Conservation (phyloP, 805 yeast genomes). For the Groenewaldozyma tartarivorans region DNA sequence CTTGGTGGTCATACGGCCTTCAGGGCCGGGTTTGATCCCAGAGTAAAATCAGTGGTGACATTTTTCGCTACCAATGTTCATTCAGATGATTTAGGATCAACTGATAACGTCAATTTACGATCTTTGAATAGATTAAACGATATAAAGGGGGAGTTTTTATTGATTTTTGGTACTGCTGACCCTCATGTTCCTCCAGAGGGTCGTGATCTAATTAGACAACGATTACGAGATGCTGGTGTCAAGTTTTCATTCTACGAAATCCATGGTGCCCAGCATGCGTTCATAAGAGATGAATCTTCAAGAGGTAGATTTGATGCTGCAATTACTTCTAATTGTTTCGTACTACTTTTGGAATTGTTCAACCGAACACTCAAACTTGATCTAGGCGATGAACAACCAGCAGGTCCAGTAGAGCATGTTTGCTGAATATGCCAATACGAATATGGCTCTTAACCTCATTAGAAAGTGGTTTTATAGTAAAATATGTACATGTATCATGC, state of each 20-base stretch:
- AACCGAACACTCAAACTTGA: slow-evolving; percentile 58
- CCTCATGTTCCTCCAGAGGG: slow-evolving; percentile 76
- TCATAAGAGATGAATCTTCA: slow-evolving; percentile 66
- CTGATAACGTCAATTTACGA: slow-evolving; percentile 44
- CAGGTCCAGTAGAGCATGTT: slow-evolving; percentile 47
- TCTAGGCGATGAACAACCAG: slow-evolving; percentile 47
- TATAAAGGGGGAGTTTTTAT: slow-evolving; percentile 46
- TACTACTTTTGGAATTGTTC: slow-evolving; percentile 61
- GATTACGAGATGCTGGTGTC: slow-evolving; percentile 48
- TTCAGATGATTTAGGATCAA: slow-evolving; percentile 53
- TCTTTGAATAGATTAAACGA: slow-evolving; percentile 51
- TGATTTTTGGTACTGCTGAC: slow-evolving; percentile 70
- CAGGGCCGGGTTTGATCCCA: slow-evolving; percentile 53
- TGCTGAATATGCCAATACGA: slow-evolving; percentile 38
- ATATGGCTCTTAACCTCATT: no score
- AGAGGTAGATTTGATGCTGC: slow-evolving; percentile 83
- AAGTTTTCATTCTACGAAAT: slow-evolving; percentile 65
- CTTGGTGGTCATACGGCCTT: slow-evolving; percentile 77
- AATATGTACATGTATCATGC: neutral
- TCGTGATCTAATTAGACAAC: slow-evolving; percentile 56
- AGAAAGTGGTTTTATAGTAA: neutral
- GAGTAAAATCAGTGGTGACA: slow-evolving; percentile 60
- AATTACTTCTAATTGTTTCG: slow-evolving; percentile 55
- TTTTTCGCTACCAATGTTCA: slow-evolving; percentile 80
- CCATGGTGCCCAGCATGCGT: slow-evolving; percentile 76